A percentile compares a stretch with the other conserved stretches of the same genome.
phyloP scores from a whole-genome alignment of 139 green algal species.

The Micractinium sp. region DNA sequence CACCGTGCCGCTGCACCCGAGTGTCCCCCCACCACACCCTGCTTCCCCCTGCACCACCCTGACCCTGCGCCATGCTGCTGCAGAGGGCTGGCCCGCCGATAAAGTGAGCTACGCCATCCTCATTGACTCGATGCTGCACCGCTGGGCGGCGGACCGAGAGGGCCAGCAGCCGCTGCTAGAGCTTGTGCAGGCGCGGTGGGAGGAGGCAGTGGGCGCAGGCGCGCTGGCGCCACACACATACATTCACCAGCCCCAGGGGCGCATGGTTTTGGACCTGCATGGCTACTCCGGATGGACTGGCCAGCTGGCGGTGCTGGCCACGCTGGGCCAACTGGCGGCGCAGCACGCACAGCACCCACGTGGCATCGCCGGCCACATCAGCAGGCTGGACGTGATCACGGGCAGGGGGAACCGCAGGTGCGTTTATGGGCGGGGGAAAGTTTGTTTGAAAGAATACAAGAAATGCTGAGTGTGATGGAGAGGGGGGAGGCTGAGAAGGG shows the following conservation, averaged over 20 bases:
- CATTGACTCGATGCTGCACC: constrained; percentile 28
- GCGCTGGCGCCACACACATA: constrained; percentile 15
- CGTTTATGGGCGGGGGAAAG: no score
- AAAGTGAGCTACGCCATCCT: constrained; percentile 4
- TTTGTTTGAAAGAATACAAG: not conserved
- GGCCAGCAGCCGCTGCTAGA: not conserved
- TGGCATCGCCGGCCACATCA: not conserved
- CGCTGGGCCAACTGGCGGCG: constrained; percentile 10
- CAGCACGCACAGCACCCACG: not conserved
- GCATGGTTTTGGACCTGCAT: constrained; percentile 37
- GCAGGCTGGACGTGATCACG: constrained; percentile 26
- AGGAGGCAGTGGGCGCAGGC: not conserved
- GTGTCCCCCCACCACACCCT: not conserved
- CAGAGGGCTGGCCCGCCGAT: constrained; percentile 16
- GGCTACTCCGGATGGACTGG: constrained; percentile 31
- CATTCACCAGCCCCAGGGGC: constrained; percentile 23
- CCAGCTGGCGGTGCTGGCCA: constrained; percentile 40
- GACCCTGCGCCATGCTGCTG: no score
- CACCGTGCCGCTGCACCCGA: not conserved
- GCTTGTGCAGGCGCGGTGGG: constrained; percentile 2
- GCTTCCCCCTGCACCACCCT: not conserved
- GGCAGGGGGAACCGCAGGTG: constrained; percentile 35
- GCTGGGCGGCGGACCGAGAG: not conserved
- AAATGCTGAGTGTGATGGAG: no score
- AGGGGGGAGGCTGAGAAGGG: no score